Percentiles rank a stretch among this genome's conserved stretches.
Evolutionary conservation across 139 green algal species (phyloP).

Genomic region (Closterium sp.): DNA sequence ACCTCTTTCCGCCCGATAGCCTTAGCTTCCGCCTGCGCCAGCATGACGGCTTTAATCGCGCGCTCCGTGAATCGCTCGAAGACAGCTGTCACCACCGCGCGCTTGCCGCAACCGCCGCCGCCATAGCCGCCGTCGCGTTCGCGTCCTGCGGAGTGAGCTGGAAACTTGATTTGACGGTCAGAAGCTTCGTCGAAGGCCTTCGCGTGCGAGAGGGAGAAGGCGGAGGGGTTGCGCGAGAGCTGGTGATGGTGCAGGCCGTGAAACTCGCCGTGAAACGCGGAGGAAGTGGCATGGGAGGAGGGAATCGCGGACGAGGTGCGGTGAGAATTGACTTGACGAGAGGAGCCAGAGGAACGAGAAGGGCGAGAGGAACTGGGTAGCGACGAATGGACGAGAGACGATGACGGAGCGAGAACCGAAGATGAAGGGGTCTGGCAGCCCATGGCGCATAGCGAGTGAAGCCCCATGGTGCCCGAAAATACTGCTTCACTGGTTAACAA

Average conservation of each 20-base stretch:
- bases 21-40: conserved; percentile 92
- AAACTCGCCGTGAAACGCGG: neutral
- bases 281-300: neutral
- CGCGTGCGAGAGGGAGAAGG: neutral
- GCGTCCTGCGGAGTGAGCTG: neutral
- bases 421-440: neutral
- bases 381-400: neutral
- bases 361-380: neutral
- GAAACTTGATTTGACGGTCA: neutral
- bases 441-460: neutral
- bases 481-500: neutral
- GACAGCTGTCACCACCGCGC: conserved; percentile 61
- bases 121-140: no score
- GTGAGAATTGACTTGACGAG: neutral
- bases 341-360: no score
- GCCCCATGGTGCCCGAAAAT: neutral
- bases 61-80: conserved; percentile 98
- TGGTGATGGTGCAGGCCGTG: neutral
- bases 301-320: neutral
- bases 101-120: neutral
- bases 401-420: neutral
- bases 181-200: neutral
- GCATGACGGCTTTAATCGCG: conserved; percentile 88
- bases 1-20: conserved; percentile 49
- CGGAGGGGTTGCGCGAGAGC: neutral